phyloP scores from a whole-genome alignment of 139 green algal species.

The Coccomyxa sp. region DNA sequence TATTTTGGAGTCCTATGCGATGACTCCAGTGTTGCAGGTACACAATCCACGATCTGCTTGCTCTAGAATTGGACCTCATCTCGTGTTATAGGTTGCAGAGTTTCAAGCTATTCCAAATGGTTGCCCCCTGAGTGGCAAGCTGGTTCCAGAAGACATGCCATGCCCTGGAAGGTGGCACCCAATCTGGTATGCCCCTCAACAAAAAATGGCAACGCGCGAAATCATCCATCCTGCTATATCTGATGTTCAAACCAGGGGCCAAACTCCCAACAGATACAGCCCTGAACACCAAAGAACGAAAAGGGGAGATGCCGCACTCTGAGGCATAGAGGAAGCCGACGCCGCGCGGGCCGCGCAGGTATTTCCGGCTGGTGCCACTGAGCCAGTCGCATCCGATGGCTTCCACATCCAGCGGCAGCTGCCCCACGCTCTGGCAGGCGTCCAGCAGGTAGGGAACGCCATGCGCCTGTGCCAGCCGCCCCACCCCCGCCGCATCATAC shows the following conservation, averaged over 20 bases:
- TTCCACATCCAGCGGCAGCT: constrained; percentile 60
- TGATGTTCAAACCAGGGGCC: neutral
- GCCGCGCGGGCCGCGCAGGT: constrained; percentile 53
- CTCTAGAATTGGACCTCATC: neutral
- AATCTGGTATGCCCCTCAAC: neutral
- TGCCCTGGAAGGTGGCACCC: neutral
- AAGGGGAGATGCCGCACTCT: neutral
- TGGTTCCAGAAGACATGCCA: neutral
- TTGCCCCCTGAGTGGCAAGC: neutral
- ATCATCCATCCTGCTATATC: neutral
- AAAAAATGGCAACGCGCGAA: neutral
- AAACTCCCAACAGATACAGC: neutral
- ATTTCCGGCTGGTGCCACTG: constrained; percentile 63
- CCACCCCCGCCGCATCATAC: constrained; percentile 53
- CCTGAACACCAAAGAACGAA: neutral
- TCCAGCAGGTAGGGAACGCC: constrained; percentile 64
- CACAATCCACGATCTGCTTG: neutral
- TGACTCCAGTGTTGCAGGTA: neutral
- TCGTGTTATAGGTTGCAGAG: neutral
- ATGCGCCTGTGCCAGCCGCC: constrained; percentile 24
- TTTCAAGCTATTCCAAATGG: neutral
- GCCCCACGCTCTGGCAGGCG: constrained; percentile 64
- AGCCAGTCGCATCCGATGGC: constrained; percentile 57
- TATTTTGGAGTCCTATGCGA: neutral
- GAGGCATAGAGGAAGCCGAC: constrained; percentile 57